A percentile compares a stretch with the other conserved stretches of the same genome.
phyloP scores from a whole-genome alignment of 768 basidiomycete genomes.

The Lepiota venenata region DNA sequence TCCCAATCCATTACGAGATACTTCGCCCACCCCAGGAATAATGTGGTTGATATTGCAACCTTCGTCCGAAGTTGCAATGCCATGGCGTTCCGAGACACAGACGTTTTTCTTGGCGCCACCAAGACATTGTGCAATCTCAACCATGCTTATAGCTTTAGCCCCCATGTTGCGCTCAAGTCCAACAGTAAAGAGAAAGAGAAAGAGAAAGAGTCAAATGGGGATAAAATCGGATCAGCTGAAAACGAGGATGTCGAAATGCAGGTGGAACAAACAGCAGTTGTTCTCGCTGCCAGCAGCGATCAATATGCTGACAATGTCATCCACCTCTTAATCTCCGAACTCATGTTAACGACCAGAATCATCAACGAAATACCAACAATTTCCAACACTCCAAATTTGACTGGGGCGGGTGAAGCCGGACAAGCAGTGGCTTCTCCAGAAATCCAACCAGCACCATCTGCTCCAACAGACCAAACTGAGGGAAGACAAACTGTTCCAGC shows the following conservation, averaged over 20 bases:
- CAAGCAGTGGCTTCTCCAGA: neutral
- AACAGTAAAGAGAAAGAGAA: conserved; percentile 25
- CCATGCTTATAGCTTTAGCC: conserved; percentile 53
- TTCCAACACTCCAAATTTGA: neutral
- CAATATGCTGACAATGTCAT: conserved; percentile 55
- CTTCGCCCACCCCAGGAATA: conserved; percentile 69
- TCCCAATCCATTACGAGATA: conserved; percentile 79
- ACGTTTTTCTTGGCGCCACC: conserved; percentile 71
- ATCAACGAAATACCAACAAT: conserved; percentile 29
- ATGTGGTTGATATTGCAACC: conserved; percentile 59
- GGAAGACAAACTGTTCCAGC: conserved; percentile 1
- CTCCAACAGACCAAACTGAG: neutral
- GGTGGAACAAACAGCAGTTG: conserved; percentile 37
- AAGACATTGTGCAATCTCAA: conserved; percentile 70
- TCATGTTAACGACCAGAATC: conserved; percentile 57
- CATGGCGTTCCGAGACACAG: conserved; percentile 78
- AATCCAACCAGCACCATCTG: neutral
- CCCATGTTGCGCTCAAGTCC: conserved; percentile 57
- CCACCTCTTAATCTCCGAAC: conserved; percentile 70
- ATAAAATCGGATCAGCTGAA: conserved; percentile 1
- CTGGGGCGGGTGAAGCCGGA: neutral
- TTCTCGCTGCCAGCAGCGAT: conserved; percentile 25
- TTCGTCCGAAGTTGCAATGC: conserved; percentile 77
- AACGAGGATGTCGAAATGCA: conserved; percentile 51
- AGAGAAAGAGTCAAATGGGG: conserved; percentile 15